These are phyloP conservation scores for Tremella yokohamensis DNA, from an alignment of 768 basidiomycete species.

Conservation along the genomic window DNA sequence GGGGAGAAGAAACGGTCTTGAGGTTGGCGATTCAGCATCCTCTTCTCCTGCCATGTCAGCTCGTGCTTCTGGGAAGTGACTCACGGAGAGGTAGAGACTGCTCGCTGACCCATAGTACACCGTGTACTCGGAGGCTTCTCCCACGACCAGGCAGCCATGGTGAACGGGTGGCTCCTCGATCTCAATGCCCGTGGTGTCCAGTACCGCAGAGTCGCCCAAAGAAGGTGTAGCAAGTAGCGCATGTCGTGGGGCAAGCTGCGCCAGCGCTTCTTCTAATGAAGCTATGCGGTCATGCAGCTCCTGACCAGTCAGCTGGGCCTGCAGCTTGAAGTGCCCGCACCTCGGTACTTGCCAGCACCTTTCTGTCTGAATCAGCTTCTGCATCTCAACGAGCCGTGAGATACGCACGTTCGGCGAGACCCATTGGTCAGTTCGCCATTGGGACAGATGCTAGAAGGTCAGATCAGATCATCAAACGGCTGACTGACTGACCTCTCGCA, in stretches of 20 bases:
- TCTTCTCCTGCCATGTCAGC: neutral
- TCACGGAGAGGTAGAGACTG: constrained; percentile 23
- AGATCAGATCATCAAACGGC: no score
- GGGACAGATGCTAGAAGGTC: no score
- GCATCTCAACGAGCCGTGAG: no score
- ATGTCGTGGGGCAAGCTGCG: neutral
- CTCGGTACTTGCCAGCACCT: constrained; percentile 12
- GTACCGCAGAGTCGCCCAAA: neutral
- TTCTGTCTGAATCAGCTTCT: neutral
- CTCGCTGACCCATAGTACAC: constrained; percentile 27
- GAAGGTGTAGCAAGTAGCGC: neutral
- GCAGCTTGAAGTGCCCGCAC: neutral
- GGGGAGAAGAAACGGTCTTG: neutral
- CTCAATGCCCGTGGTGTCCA: neutral
- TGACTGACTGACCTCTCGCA: neutral
- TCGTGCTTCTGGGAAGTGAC: constrained; percentile 7
- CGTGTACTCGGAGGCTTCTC: constrained; percentile 1
- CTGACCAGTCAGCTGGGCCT: neutral
- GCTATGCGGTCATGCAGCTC: constrained; percentile 10
- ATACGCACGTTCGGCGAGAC: no score
- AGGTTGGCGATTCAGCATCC: constrained; percentile 1
- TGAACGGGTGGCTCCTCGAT: constrained; percentile 12
- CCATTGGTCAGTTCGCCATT: no score
- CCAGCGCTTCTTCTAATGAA: constrained; percentile 10
- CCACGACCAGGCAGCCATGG: no score